Evolutionary conservation across 2,329 filamentous ascomycete species (phyloP).

Genomic region (Madurella mycetomatis): DNA sequence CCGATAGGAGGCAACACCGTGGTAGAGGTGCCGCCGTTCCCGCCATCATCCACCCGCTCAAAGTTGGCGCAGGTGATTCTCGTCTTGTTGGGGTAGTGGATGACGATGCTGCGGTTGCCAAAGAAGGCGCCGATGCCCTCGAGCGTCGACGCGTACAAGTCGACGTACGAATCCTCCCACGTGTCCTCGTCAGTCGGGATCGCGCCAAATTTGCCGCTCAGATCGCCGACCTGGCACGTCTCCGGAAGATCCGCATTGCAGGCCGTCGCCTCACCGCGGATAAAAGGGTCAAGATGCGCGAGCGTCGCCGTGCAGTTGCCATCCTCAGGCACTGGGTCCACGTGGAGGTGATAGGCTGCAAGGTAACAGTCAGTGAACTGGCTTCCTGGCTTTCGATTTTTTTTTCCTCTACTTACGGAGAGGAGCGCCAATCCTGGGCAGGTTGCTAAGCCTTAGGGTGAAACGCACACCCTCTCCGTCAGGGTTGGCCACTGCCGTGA

Average conservation of each 20-base stretch:
- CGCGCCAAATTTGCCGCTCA: constrained; percentile 68
- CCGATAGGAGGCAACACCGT: background rate
- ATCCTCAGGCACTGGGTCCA: constrained; percentile 54
- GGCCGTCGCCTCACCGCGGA: constrained; percentile 55
- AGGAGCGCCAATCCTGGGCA: constrained; percentile 31
- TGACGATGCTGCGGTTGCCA: constrained; percentile 59
- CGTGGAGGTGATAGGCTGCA: constrained; percentile 70
- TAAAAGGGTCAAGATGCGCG: constrained; percentile 67
- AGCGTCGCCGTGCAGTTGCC: constrained; percentile 69
- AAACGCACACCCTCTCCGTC: constrained; percentile 32
- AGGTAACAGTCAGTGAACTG: constrained; percentile 15
- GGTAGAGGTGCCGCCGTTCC: constrained; percentile 8
- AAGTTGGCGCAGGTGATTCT: constrained; percentile 64
- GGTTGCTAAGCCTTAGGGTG: constrained; percentile 29
- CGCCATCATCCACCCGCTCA: constrained; percentile 27
- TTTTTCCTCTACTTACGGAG: constrained; percentile 28
- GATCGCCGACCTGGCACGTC: constrained; percentile 72
- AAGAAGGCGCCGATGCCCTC: constrained; percentile 53
- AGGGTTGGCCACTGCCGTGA: constrained; percentile 28
- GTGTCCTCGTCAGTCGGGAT: constrained; percentile 43
- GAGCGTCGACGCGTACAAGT: constrained; percentile 54
- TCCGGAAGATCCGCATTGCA: constrained; percentile 56
- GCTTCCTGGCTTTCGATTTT: background rate
- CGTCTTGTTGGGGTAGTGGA: constrained; percentile 61
- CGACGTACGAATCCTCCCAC: constrained; percentile 48